Base-by-base conservation (phyloP, 257 asterid species). In the Petrea volubilis region DNA sequence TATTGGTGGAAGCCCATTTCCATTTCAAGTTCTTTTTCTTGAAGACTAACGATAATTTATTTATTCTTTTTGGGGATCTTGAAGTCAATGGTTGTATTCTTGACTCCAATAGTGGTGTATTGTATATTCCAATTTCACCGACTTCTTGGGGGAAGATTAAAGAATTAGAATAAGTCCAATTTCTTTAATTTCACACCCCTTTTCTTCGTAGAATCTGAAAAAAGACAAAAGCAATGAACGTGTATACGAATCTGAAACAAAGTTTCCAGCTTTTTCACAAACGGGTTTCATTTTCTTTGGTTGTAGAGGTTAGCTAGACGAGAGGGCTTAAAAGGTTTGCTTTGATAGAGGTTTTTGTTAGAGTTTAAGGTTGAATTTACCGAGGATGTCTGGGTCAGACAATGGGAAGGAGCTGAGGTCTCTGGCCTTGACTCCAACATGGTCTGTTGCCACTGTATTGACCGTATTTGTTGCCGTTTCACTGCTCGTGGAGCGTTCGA, bases 381-480 rank as follows among this genome's bases (percentile, higher is more conserved):
- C 43, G 72, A 28, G 50, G 23, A 76, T 90, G 90, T 77, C 90
- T 57, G 90, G 79, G 65, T 80, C 87, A 12, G 93, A 80, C 36
- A 74, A 64, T 64, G 70, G 56, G 4, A 60, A 78, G 71, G 97
- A 91, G 79, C 74, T 78, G 51, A 82, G 99, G 86, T 91, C 99
- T 11, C 56, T 94, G 76, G 97, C 96, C 27, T 83, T 88, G 75
- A 94, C 99, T 67, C 99, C 99, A 41, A 94, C 99, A 58, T 94
- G 99, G 99, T 94, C 99, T 27, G 99, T 94, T 77, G 97, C 98
- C 66, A 64, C 95, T 63, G 97, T 94, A 0, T 76, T 94, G 77
- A 94, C 99, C 21, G 44, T 91, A 1, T 94, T 91, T 74, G 97
- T 94, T 41, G 97, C 85, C 2, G 97, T 94, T 79, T 94, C 99